Percentiles rank a stretch among this genome's conserved stretches.
Conservation (phyloP, 2,329 filamentous ascomycete genomes). For the Aureobasidium lini region DNA sequence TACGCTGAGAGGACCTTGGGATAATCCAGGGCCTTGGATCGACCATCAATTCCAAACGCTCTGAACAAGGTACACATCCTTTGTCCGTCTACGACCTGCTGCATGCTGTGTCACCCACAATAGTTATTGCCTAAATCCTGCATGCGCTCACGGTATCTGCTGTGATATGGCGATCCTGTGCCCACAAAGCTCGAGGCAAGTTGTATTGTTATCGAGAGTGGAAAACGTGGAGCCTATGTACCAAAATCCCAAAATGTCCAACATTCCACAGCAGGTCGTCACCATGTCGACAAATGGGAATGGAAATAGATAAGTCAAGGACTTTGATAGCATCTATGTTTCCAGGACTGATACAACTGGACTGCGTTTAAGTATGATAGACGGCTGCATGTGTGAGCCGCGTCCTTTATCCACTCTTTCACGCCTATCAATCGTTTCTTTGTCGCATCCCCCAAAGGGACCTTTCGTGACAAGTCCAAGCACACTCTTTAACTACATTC, state of each 20-base stretch:
- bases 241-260: not conserved
- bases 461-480: not conserved
- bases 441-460: not conserved
- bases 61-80: no score
- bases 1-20: no score
- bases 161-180: not conserved
- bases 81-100: not conserved
- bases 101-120: not conserved
- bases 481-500: not conserved
- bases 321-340: not conserved
- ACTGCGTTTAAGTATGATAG: not conserved
- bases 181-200: not conserved
- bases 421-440: not conserved
- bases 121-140: no score
- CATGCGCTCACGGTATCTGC: no score
- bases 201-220: not conserved
- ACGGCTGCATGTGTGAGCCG: not conserved
- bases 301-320: slow-evolving; percentile 8
- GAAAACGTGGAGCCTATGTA: not conserved
- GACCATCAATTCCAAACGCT: no score
- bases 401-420: not conserved
- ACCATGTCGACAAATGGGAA: not conserved
- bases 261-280: not conserved
- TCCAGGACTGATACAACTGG: not conserved
- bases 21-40: no score